These are phyloP conservation scores for Pythium plurisporium DNA, from an alignment of 352 stramenopile genomes.

Conservation along the genomic window DNA sequence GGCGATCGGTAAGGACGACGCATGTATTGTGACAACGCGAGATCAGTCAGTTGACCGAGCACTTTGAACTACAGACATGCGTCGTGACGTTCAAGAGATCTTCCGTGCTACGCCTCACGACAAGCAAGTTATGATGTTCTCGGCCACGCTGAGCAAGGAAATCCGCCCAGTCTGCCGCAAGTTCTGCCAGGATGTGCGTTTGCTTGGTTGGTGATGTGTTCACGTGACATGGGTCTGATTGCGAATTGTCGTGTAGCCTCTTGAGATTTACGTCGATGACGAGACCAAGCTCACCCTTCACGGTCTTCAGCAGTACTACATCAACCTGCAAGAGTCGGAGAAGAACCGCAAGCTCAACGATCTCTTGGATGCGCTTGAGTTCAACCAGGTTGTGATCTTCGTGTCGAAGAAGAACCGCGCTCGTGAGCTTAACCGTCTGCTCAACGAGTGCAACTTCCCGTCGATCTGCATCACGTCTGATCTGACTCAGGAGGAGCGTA, in stretches of 20 bases:
- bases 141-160: slow-evolving; percentile 98
- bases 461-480: slow-evolving; percentile 99
- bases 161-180: slow-evolving; percentile 99
- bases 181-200: slow-evolving; percentile 98
- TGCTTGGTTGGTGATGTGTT: no score
- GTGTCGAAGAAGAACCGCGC: slow-evolving; percentile 96
- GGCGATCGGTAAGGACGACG: slow-evolving; percentile 79
- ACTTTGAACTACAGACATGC: slow-evolving; percentile 88
- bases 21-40: neutral
- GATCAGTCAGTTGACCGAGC: neutral
- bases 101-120: slow-evolving; percentile 98
- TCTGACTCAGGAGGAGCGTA: slow-evolving; percentile 97
- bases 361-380: slow-evolving; percentile 98
- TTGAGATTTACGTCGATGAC: slow-evolving; percentile 99
- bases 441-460: slow-evolving; percentile 99
- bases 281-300: slow-evolving; percentile 99
- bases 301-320: slow-evolving; percentile 99
- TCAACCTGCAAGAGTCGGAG: slow-evolving; percentile 98
- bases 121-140: slow-evolving; percentile 99
- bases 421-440: slow-evolving; percentile 96
- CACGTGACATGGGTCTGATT: neutral
- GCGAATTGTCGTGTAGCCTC: slow-evolving; percentile 60
- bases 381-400: slow-evolving; percentile 99
- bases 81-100: slow-evolving; percentile 98
- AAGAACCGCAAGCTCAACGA: slow-evolving; percentile 99